phyloP scores from a whole-genome alignment of 1,284 basidiomycete species.

The Vanrija sp. region DNA sequence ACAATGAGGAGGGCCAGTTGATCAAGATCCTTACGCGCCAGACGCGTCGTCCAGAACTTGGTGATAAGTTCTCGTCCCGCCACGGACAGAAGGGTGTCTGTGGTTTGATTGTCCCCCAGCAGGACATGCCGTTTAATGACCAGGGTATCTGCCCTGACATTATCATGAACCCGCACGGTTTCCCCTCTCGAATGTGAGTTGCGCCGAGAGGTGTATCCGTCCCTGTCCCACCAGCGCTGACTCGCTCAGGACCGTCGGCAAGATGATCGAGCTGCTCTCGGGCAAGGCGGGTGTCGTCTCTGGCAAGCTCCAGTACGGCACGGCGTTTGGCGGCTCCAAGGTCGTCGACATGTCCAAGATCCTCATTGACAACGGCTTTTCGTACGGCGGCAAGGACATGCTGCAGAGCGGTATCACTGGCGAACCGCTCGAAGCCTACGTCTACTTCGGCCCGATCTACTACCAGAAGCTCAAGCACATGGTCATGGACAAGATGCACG shows the following conservation, averaged over 20 bases:
- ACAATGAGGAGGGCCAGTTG: conserved; percentile 88
- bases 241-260: conserved; percentile 72
- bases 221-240: conserved; percentile 1
- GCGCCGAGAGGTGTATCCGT: no score
- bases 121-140: conserved; percentile 99
- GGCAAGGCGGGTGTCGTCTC: conserved; percentile 64
- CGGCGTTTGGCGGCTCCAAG: conserved; percentile 96
- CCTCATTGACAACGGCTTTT: conserved; percentile 91
- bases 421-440: conserved; percentile 91
- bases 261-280: conserved; percentile 98
- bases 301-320: conserved; percentile 53
- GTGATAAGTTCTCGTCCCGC: conserved; percentile 97
- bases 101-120: conserved; percentile 95
- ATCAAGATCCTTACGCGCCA: conserved; percentile 99
- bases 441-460: conserved; percentile 98
- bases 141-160: conserved; percentile 93
- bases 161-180: conserved; percentile 99
- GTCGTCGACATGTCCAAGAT: conserved; percentile 99
- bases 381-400: conserved; percentile 97
- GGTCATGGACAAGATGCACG: conserved; percentile 99
- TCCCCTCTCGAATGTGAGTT: conserved; percentile 87
- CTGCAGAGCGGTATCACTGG: conserved; percentile 97
- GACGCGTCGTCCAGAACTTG: conserved; percentile 91
- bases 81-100: conserved; percentile 99
- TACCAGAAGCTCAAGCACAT: conserved; percentile 82